Conservation (phyloP, 2,329 filamentous ascomycete genomes). For the Fusarium sp. region DNA sequence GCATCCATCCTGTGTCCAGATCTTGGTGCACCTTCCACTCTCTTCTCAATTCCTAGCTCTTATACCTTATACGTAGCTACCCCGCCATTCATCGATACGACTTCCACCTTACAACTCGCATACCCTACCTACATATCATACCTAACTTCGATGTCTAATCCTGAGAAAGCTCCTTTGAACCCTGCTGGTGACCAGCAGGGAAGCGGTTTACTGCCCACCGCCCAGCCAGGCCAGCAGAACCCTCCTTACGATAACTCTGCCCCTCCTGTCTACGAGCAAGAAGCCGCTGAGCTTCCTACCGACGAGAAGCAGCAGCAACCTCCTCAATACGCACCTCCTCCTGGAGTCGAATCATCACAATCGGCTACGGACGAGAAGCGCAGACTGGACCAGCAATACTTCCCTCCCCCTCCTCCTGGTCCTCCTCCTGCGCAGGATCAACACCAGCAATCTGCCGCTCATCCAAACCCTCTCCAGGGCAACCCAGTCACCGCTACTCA, state of each 20-base stretch:
- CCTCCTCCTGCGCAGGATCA: conserved; percentile 41
- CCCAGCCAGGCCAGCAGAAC: conserved; percentile 28
- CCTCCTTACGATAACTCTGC: conserved; percentile 27
- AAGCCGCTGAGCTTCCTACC: conserved; percentile 27
- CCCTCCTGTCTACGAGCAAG: conserved; percentile 34
- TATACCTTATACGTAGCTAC: conserved; percentile 27
- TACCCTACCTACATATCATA: background rate
- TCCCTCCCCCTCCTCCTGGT: conserved; percentile 45
- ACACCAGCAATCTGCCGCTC: conserved; percentile 24
- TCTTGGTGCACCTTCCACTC: background rate
- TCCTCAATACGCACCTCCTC: conserved; percentile 17
- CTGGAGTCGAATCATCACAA: conserved; percentile 5
- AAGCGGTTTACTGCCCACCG: conserved; percentile 28
- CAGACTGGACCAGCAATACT: conserved; percentile 36
- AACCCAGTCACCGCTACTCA: conserved; percentile 30
- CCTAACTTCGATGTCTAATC: conserved; percentile 32
- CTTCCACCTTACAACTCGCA: conserved; percentile 20
- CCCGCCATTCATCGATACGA: conserved; percentile 31
- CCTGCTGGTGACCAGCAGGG: conserved; percentile 29
- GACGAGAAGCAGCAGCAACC: conserved; percentile 33
- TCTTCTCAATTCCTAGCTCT: conserved; percentile 9
- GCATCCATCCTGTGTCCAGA: background rate
- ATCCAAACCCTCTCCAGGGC: conserved; percentile 40
- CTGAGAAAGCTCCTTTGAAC: conserved; percentile 39
- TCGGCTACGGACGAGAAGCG: conserved; percentile 27